A percentile compares a stretch with the other conserved stretches of the same genome.
Conservation (phyloP, 73 alveolate species). For the Halteria grandinella region DNA sequence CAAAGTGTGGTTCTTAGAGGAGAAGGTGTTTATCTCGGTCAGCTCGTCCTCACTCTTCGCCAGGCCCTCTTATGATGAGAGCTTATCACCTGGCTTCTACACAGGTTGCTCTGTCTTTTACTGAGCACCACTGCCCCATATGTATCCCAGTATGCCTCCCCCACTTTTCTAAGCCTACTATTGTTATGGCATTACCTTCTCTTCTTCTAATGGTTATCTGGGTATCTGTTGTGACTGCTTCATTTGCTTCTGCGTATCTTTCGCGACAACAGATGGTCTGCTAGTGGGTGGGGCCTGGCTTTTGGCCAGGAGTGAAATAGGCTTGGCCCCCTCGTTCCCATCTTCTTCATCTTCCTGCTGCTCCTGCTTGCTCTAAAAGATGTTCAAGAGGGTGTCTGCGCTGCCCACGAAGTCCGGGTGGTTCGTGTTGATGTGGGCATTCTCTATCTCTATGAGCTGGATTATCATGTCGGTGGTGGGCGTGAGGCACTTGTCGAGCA, state of each 20-base stretch:
- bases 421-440: constrained; percentile 81
- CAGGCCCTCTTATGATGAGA: neutral
- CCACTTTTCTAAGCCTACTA: neutral
- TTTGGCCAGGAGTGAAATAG: neutral
- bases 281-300: neutral
- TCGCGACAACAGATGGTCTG: neutral
- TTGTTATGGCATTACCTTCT: neutral
- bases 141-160: too few relatives aligned
- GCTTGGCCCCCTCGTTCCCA: neutral
- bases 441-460: constrained; percentile 75
- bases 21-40: neutral
- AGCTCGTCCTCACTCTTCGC: neutral
- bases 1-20: neutral
- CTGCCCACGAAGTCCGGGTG: constrained; percentile 91
- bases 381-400: constrained; percentile 69
- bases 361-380: constrained; percentile 55
- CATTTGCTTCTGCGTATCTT: neutral
- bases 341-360: constrained; percentile 2
- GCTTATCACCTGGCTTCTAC: too few relatives aligned
- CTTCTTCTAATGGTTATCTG: neutral
- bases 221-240: neutral
- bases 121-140: too few relatives aligned
- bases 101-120: too few relatives aligned
- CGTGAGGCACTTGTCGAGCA: constrained; percentile 68
- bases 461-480: constrained; percentile 77